Evolutionary conservation across 108 stramenopile species (phyloP).

Genomic region (Skeletonema menzelii): DNA sequence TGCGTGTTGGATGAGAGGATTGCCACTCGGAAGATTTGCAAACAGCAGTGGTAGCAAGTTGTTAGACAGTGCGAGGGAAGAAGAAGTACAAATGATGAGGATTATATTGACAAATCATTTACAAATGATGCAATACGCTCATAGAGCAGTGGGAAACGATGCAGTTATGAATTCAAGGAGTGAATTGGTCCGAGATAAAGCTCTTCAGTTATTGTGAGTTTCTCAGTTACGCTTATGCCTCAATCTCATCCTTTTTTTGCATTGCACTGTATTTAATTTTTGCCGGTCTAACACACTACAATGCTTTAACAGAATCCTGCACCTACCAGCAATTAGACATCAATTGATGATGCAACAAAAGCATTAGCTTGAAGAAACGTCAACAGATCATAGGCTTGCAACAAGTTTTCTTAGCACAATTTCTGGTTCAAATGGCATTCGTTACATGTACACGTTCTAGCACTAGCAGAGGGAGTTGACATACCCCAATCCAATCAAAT

Average conservation of each 20-base stretch:
- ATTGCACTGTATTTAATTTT: neutral
- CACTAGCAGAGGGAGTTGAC: too few species aligned
- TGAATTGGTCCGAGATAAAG: conserved; percentile 26
- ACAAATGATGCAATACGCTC: conserved; percentile 25
- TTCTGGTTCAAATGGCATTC: too few species aligned
- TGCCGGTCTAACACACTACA: neutral
- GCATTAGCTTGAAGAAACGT: too few species aligned
- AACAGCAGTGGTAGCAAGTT: neutral
- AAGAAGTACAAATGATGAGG: conserved; percentile 15
- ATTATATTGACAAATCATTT: conserved; percentile 29
- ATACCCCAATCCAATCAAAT: too few species aligned
- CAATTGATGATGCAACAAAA: neutral
- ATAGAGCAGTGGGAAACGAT: neutral
- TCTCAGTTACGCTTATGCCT: neutral
- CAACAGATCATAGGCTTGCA: too few species aligned
- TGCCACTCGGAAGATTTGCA: conserved; percentile 20
- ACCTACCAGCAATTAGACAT: conserved; percentile 29
- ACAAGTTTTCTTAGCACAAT: too few species aligned
- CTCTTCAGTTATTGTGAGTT: conserved; percentile 25
- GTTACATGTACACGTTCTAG: too few species aligned
- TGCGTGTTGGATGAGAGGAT: conserved; percentile 27
- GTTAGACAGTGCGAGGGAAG: neutral
- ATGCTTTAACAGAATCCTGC: conserved; percentile 11
- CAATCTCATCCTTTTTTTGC: neutral
- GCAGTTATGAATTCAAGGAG: conserved; percentile 12